Base-by-base conservation (phyloP, 345 rosid species). In the Camelina hispida region DNA sequence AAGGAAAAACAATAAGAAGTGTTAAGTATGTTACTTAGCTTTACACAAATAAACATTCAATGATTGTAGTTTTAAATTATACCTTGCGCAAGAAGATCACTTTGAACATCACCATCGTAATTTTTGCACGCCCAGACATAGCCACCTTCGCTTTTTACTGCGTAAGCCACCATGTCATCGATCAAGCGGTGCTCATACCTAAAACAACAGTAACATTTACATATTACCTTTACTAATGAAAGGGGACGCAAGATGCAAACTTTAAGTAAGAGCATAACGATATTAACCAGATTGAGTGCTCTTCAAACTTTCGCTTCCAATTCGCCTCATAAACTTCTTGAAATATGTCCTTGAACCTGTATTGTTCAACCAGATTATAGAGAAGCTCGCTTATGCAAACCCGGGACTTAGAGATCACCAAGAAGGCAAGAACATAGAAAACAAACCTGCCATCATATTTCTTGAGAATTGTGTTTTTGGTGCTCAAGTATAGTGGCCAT, bases 101-200 rank as follows among this genome's bases (percentile, higher is more conserved):
- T 95, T 78, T 88, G 97, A 53, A 95, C 99, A 87, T 95, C 97
- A 77, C 97, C 99, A 35, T 95, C 99, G 18, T 95, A 95, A 77
- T 95, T 95, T 85, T 95, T 95, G 86, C 99, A 95, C 16, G 99
- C 97, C 97, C 99, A 95, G 9, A 90, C 96, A 87, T 91, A 95
- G 74, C 99, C 97, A 22, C 99, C 99, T 64, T 89, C 97, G 61
- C 99, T 95, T 84, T 95, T 95, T 60, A 95, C 1, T 15, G 89
- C 96, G 79, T 95, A 95, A 67, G 99, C 99, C 51, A 95, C 97
- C 99, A 95, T 95, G 78, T 95, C 97, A 84, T 95, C 99, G 53
- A 95, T 95, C 64, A 95, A 75, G n/a, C 97, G 97, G 69, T 95
- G 99, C 84, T 91, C 99, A 69, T 95, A 95, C 99, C 97, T 95